Evolutionary conservation across 1,284 basidiomycete genomes (phyloP), one percentile per base, ranked within the genome.

Genomic region (Ustilago trichophora): DNA sequence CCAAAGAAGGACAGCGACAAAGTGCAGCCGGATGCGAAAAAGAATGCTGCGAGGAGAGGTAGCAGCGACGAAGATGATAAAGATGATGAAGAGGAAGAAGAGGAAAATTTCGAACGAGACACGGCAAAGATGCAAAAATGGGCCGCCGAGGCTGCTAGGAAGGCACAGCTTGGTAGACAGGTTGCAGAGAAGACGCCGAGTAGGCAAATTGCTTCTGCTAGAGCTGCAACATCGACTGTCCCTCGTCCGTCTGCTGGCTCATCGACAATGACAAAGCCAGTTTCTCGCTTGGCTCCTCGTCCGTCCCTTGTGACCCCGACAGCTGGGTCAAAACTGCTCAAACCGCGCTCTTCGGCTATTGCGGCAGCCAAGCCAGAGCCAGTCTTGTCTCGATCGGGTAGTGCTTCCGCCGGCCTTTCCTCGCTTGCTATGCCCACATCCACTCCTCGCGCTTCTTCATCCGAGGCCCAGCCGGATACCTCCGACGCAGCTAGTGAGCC

Each of bases 111-210:
- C 22, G 49, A 64, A 25, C 18, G 44, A 24, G 53, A 64, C 9
- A 43, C 60, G 3, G 25, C 40, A 24, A 40, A 48, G 13, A 25
- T 59, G 25, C 62, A 58, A 31, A 58, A 54, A 19, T 58, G 62
- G 62, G 60, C 60, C 3, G 54, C 60, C 8, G 60, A 64, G 26
- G 53, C 60, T 31, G 54, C 60, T 7, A 47, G 45, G n/a, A 57
- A 53, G 35, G 49, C 49, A 3, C 60, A 52, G 32, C 41, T 56
- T 4, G 35, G 35, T 2, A 37, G 60, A 29, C 26, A 38, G 11
- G 13, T 25, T 10, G 21, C 21, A 3, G 43, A 33, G 1, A 64
- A 57, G 41, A 41, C 60, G 6, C 38, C 53, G 9, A 42, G 24
- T 22, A 37, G 49, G 16, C 15, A 22, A 15, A 2, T 29, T 9